Evolutionary conservation across 306 rosid species (phyloP).

Genomic region (Rubus parviflorus): DNA sequence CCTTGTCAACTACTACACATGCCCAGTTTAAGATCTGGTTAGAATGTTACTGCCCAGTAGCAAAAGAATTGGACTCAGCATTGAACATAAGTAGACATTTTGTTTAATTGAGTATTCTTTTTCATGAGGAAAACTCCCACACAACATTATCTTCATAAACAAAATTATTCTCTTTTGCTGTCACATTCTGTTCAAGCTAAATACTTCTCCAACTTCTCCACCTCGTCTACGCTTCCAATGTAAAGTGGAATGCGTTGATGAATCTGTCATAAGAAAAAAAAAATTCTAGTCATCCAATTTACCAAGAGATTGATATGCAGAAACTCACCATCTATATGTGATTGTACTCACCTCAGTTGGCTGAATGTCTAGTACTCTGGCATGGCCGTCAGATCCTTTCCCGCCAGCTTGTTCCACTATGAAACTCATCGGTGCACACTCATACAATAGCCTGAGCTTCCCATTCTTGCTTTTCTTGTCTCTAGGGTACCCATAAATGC

Average conservation of each 20-base stretch:
- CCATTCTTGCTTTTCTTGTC: conserved; percentile 98
- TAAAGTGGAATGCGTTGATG: conserved; percentile 94
- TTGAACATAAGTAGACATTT: not conserved
- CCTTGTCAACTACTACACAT: not conserved
- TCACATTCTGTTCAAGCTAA: conserved; percentile 51
- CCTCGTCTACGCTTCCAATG: conserved; percentile 88
- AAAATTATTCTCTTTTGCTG: conserved; percentile 22
- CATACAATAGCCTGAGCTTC: conserved; percentile 88
- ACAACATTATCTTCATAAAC: conserved; percentile 25
- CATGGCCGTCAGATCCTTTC: conserved; percentile 88
- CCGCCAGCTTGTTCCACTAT: conserved; percentile 99
- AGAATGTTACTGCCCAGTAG: not conserved
- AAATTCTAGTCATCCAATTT: conserved; percentile 3
- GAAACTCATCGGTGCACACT: conserved; percentile 99
- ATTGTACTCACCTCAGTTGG: conserved; percentile 67
- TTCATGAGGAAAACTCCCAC: conserved; percentile 17
- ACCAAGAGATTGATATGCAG: not conserved
- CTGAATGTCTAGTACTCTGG: conserved; percentile 82
- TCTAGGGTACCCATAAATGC: conserved; percentile 93
- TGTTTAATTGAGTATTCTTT: conserved; percentile 22
- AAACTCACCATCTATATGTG: not conserved
- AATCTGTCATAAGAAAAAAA: conserved; percentile 47
- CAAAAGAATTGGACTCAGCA: conserved; percentile 9
- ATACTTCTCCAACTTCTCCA: conserved; percentile 88
- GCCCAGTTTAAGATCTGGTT: not conserved